Base-by-base conservation (phyloP, 2,329 filamentous ascomycete species). In the Alternaria triticimaculans region DNA sequence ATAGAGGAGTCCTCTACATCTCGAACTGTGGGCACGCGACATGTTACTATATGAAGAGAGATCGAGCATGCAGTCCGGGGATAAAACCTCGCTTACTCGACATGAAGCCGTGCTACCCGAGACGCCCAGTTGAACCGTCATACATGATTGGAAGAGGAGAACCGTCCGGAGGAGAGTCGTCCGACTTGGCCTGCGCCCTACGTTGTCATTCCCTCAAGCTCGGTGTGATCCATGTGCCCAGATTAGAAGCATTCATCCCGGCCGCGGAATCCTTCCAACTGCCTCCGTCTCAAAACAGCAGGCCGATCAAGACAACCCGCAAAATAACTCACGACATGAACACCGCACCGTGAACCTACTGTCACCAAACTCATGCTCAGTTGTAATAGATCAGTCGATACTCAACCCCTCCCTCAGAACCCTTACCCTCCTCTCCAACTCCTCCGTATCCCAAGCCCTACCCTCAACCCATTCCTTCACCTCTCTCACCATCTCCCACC, bases 391-490 rank as follows among this genome's bases (percentile, higher is more conserved):
- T 55, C 26, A 55, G 11, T 33, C 28, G 7, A 45, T 37, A 14
- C 23, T 28, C 44, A 60, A 50, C 8, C 21, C 33, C 25, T 57
- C 46, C 46, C 18, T 64, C 58, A 62, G 12, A 11, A 45, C 18
- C 12, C 8, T 14, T 3, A 65, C 50, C 20, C 45, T 30, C 18
- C 37, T 25, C 18, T 20, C 21, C n/a, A 66, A 12, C 20, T 41
- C 60, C 23, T 48, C 26, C 14, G 43, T 49, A 50, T 60, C 57
- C 64, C 55, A 66, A 43, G 61, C 43, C 54, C 50, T 37, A 37
- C 55, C 18, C 25, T 67, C 51, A 26, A 67, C 60, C 51, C 51
- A 46, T 1, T 65, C 56, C 33, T 59, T 68, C n/a, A 61, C 43
- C 18, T 60, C 58, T n/a, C n/a, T 26, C 1, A 66, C 59, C 55